Percentiles rank a stretch among this genome's conserved stretches.
These are phyloP conservation scores for Fomitopsis schrenkii DNA, from an alignment of 1,284 basidiomycete species.

Conservation along the genomic window DNA sequence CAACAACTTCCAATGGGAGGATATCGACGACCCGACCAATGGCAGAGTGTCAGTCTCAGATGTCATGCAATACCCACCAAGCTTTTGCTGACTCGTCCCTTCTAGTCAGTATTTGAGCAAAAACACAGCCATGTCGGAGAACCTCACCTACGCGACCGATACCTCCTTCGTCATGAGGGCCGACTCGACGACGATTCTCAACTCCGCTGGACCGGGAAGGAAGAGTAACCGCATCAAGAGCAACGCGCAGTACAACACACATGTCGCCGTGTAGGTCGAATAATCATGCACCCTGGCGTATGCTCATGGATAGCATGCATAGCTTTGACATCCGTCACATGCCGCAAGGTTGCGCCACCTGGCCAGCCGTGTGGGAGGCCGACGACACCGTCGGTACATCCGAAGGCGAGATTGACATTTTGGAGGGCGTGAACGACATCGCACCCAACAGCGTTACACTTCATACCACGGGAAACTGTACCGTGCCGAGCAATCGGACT, in stretches of 20 bases:
- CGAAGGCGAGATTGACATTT: constrained; percentile 30
- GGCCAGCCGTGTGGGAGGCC: constrained; percentile 55
- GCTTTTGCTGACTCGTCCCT: neutral
- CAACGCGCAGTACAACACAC: constrained; percentile 47
- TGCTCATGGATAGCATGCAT: neutral
- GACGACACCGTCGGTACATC: constrained; percentile 29
- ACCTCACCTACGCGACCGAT: constrained; percentile 28
- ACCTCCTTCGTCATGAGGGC: constrained; percentile 41
- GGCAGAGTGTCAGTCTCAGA: constrained; percentile 52
- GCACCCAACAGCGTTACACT: constrained; percentile 47
- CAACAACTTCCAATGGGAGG: constrained; percentile 23
- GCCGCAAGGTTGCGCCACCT: constrained; percentile 62
- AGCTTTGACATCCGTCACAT: constrained; percentile 50
- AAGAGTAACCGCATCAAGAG: constrained; percentile 56
- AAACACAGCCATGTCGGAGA: constrained; percentile 26
- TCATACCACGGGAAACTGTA: constrained; percentile 51
- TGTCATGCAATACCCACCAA: neutral
- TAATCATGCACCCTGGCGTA: neutral
- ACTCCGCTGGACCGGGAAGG: constrained; percentile 45
- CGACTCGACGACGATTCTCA: constrained; percentile 44
- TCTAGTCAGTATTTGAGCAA: constrained; percentile 32
- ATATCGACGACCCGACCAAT: constrained; percentile 54
- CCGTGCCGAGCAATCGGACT: constrained; percentile 17
- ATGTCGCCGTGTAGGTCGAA: constrained; percentile 51
- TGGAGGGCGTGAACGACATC: constrained; percentile 52